Percentiles rank a stretch among this genome's conserved stretches.
phyloP scores from a whole-genome alignment of 2,329 filamentous ascomycete species.

The Penicillium sp. region DNA sequence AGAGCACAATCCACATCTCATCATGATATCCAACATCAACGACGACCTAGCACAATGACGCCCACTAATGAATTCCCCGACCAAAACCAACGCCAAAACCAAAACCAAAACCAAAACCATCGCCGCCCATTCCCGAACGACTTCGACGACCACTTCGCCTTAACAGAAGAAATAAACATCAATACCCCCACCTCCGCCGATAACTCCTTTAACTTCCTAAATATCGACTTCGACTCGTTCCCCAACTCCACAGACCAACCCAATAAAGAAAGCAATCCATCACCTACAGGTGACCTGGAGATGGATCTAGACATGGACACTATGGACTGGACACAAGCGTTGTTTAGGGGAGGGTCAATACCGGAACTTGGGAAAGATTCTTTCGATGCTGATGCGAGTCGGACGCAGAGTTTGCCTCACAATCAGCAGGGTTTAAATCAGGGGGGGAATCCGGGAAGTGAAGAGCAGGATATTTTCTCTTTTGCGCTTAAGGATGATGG shows the following conservation, averaged over 20 bases:
- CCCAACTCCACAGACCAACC: conserved; percentile 18
- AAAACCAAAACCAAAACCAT: conserved; percentile 8
- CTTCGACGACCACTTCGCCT: conserved; percentile 31
- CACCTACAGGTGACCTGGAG: conserved; percentile 12
- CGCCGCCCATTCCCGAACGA: conserved; percentile 29
- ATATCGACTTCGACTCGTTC: conserved; percentile 32
- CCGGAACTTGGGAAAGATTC: conserved; percentile 9
- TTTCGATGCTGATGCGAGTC: conserved; percentile 14
- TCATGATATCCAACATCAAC: neutral
- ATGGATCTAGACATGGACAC: conserved; percentile 30
- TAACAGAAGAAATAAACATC: neutral
- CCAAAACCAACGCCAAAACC: conserved; percentile 3
- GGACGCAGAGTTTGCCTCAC: conserved; percentile 8
- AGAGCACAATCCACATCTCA: neutral
- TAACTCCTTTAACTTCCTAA: conserved; percentile 27
- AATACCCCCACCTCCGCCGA: conserved; percentile 9
- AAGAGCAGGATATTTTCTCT: conserved; percentile 23
- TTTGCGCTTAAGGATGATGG: conserved; percentile 25
- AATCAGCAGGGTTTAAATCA: neutral
- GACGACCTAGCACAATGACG: conserved; percentile 9
- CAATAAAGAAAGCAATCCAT: conserved; percentile 8
- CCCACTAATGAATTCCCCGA: neutral
- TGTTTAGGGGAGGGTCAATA: conserved; percentile 29
- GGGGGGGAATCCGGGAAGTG: too few relatives aligned
- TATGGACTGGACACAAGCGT: conserved; percentile 37